Conservation (phyloP, 768 basidiomycete species). For the Lentinula aciculospora region DNA sequence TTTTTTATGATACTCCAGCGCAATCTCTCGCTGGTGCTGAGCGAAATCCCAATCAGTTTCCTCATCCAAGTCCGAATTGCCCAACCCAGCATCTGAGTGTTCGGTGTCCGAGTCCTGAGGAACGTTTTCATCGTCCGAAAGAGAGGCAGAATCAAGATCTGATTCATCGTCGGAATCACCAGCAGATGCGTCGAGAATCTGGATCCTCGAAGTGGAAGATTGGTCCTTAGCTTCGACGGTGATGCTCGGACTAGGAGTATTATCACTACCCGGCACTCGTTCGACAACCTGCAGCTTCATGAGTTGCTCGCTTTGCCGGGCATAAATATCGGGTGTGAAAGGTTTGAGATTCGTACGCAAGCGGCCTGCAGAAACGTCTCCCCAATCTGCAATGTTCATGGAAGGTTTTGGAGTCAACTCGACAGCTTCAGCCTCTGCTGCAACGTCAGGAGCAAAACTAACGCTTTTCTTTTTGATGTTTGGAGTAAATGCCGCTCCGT, state of each 20-base stretch:
- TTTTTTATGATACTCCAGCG: conserved; percentile 63
- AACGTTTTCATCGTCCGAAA: conserved; percentile 9
- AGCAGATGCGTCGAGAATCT: conserved; percentile 9
- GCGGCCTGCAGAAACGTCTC: conserved; percentile 48
- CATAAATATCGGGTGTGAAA: conserved; percentile 24
- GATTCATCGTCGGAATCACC: conserved; percentile 73
- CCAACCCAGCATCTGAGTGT: conserved; percentile 7
- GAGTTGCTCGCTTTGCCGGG: conserved; percentile 33
- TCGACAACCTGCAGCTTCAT: conserved; percentile 73
- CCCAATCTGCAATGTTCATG: conserved; percentile 33
- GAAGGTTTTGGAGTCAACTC: neutral
- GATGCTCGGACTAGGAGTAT: neutral
- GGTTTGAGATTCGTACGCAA: conserved; percentile 33
- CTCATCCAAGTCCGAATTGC: conserved; percentile 39
- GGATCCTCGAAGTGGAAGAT: conserved; percentile 13
- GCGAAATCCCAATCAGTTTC: conserved; percentile 56
- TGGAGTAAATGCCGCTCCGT: conserved; percentile 17
- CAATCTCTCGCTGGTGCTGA: conserved; percentile 69
- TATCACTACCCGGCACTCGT: conserved; percentile 34
- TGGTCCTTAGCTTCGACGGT: neutral
- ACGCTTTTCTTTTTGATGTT: conserved; percentile 52
- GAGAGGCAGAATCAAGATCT: conserved; percentile 22
- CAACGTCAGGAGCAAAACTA: conserved; percentile 45
- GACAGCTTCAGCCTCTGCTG: neutral
- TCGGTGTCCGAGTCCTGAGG: conserved; percentile 10